Conservation (phyloP, 805 yeast genomes). For the Blastobotrys attinorum region DNA sequence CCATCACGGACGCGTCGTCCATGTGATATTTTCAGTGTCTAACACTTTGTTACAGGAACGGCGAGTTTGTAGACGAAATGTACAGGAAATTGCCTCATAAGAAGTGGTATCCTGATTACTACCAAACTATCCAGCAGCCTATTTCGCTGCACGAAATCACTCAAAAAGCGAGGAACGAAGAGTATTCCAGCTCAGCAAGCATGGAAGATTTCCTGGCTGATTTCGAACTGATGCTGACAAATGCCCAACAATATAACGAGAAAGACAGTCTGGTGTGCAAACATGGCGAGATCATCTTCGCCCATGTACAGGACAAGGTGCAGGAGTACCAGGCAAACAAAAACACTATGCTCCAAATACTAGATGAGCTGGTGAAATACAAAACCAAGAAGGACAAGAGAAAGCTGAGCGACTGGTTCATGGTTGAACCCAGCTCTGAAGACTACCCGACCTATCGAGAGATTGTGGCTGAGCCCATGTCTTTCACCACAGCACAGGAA, state of each 20-base stretch:
- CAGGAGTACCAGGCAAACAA: slow-evolving; percentile 10
- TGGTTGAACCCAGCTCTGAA: slow-evolving; percentile 62
- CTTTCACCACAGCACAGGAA: slow-evolving; percentile 51
- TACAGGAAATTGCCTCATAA: slow-evolving; percentile 68
- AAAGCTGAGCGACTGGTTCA: slow-evolving; percentile 58
- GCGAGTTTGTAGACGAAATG: slow-evolving; percentile 2
- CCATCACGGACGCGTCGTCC: neutral
- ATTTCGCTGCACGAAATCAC: slow-evolving; percentile 49
- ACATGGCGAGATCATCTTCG: slow-evolving; percentile 51
- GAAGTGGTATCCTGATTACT: slow-evolving; percentile 79
- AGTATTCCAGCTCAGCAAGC: slow-evolving; percentile 28
- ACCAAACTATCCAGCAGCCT: slow-evolving; percentile 51
- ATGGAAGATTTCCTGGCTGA: slow-evolving; percentile 45
- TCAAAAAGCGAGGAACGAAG: slow-evolving; percentile 34
- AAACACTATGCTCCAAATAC: slow-evolving; percentile 16
- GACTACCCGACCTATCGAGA: slow-evolving; percentile 77
- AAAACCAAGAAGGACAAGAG: slow-evolving; percentile 14
- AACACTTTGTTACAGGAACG: neutral
- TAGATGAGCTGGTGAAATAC: slow-evolving; percentile 37
- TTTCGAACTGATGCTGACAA: slow-evolving; percentile 56
- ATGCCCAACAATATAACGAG: slow-evolving; percentile 69
- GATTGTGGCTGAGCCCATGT: slow-evolving; percentile 64
- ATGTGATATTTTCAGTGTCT: neutral
- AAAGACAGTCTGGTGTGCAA: slow-evolving; percentile 55
- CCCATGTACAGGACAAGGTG: slow-evolving; percentile 45